phyloP scores from a whole-genome alignment of 2,329 filamentous ascomycete genomes.

The Aspergillus versicolor region DNA sequence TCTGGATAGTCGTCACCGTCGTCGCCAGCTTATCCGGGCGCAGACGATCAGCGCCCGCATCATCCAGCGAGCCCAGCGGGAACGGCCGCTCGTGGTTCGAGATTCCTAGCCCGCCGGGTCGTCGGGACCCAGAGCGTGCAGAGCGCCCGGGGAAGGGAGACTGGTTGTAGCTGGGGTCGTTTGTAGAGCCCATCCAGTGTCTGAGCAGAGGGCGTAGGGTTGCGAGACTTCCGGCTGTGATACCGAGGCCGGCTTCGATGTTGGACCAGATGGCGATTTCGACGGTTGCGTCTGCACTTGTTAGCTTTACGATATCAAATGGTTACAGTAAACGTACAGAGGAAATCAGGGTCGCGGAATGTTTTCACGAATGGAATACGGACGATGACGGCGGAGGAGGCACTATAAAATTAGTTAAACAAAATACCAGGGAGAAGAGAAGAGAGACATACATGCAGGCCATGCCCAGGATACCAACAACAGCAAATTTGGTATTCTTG shows the following conservation, averaged over 20 bases:
- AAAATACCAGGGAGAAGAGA: not conserved
- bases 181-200: slow-evolving; percentile 4
- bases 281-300: slow-evolving; percentile 35
- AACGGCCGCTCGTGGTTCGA: not conserved
- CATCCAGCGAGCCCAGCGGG: slow-evolving; percentile 3
- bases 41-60: not conserved
- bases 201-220: slow-evolving; percentile 47
- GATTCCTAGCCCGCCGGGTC: not conserved
- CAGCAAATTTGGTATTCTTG: slow-evolving; percentile 1
- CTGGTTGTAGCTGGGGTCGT: not conserved
- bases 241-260: slow-evolving; percentile 32
- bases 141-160: slow-evolving; percentile 1
- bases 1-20: slow-evolving; percentile 9
- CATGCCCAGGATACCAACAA: slow-evolving; percentile 55
- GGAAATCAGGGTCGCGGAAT: slow-evolving; percentile 35
- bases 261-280: slow-evolving; percentile 41
- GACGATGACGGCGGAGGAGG: slow-evolving; percentile 37
- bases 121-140: not conserved
- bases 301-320: not conserved
- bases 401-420: not conserved
- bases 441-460: slow-evolving; percentile 48
- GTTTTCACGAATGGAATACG: slow-evolving; percentile 45
- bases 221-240: slow-evolving; percentile 46
- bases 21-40: slow-evolving; percentile 8
- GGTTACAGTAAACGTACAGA: slow-evolving; percentile 17